Conservation (phyloP, 2,329 filamentous ascomycete species). For the Proliferodiscus dingleyae region DNA sequence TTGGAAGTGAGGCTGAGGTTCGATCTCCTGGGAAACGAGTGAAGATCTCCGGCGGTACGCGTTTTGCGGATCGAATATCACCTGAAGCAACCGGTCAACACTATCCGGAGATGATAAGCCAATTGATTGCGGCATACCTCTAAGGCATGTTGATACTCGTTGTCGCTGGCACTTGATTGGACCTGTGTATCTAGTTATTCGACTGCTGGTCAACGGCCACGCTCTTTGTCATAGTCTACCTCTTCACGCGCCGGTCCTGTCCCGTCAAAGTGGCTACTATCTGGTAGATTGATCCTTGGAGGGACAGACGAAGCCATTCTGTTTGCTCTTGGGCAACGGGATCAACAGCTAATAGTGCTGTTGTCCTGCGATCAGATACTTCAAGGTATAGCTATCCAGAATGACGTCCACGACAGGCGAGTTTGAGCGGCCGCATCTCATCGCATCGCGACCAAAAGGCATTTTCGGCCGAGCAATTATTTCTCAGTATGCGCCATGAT, state of each 20-base stretch:
- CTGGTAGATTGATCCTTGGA: no score
- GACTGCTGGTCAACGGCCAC: neutral
- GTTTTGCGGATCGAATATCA: conserved; percentile 57
- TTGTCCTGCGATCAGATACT: no score
- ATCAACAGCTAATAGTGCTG: no score
- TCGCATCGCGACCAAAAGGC: no score
- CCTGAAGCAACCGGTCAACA: conserved; percentile 32
- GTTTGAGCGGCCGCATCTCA: no score
- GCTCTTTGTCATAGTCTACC: conserved; percentile 5
- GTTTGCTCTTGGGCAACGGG: no score
- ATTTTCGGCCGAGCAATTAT: no score
- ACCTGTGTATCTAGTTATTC: conserved; percentile 15
- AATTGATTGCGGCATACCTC: conserved; percentile 38
- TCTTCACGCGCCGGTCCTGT: conserved; percentile 17
- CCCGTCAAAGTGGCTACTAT: conserved; percentile 9
- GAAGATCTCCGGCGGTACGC: conserved; percentile 63
- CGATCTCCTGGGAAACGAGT: conserved; percentile 43
- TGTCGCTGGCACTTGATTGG: conserved; percentile 28
- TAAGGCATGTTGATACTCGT: conserved; percentile 32
- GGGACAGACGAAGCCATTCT: no score
- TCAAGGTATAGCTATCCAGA: no score
- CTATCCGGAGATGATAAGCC: neutral
- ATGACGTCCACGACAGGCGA: no score
- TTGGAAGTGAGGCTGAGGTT: no score
- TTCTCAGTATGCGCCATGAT: no score